Percentiles rank a stretch among this genome's conserved stretches.
Conservation (phyloP, 2,329 filamentous ascomycete genomes). For the Aspergillus sp. region DNA sequence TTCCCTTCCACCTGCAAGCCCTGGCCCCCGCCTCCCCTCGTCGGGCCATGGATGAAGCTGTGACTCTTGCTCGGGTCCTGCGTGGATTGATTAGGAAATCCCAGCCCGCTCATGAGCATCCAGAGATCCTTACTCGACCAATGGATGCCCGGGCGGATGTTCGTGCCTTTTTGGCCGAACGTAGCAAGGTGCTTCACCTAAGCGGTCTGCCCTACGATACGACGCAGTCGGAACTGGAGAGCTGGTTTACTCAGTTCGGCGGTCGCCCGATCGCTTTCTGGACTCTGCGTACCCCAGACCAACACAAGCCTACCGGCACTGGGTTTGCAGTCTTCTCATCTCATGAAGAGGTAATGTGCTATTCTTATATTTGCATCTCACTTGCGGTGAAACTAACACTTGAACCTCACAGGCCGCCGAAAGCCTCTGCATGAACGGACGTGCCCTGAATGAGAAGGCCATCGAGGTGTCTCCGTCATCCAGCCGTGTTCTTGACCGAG, state of each 20-base stretch:
- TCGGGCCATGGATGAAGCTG: constrained; percentile 94
- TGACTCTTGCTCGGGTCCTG: constrained; percentile 89
- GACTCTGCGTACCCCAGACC: constrained; percentile 95
- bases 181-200: constrained; percentile 98
- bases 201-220: constrained; percentile 96
- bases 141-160: constrained; percentile 98
- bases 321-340: constrained; percentile 98
- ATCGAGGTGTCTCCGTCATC: constrained; percentile 98
- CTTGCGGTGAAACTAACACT: constrained; percentile 11
- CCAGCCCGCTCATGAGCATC: constrained; percentile 87
- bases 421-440: constrained; percentile 98
- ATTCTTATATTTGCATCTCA: constrained; percentile 3
- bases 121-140: constrained; percentile 88
- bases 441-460: constrained; percentile 96
- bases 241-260: constrained; percentile 99
- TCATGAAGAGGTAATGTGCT: constrained; percentile 83
- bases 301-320: constrained; percentile 98
- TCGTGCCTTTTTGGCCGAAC: constrained; percentile 89
- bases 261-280: constrained; percentile 98
- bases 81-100: constrained; percentile 94
- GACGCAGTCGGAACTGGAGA: constrained; percentile 96
- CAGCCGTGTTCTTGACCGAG: constrained; percentile 92
- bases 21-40: constrained; percentile 92
- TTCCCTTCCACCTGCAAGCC: constrained; percentile 96
- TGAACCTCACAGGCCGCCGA: constrained; percentile 68